Percentiles rank a stretch among this genome's conserved stretches.
phyloP scores from a whole-genome alignment of 1,284 basidiomycete species.

The Cronartium ribicola region DNA sequence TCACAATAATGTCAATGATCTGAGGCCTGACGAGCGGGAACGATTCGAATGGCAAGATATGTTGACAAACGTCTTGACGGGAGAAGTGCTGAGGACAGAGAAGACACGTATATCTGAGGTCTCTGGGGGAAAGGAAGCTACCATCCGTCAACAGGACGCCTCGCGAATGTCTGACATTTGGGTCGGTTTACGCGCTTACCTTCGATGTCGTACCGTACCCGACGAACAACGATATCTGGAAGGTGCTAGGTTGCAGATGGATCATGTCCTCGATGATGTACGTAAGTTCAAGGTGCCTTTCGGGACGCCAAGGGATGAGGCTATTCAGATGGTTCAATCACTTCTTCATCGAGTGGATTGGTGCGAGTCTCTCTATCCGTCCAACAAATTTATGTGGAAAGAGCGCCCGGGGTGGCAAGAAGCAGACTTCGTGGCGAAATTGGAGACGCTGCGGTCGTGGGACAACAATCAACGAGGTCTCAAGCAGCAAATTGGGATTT shows the following conservation, averaged over 20 bases:
- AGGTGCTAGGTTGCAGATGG: constrained; percentile 31
- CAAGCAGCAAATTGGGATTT: constrained; percentile 68
- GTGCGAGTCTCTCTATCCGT: constrained; percentile 81
- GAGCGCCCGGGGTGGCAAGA: constrained; percentile 71
- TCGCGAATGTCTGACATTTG: constrained; percentile 44
- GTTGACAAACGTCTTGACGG: constrained; percentile 82
- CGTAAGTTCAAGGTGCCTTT: constrained; percentile 30
- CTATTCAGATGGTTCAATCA: constrained; percentile 64
- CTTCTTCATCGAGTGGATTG: constrained; percentile 75
- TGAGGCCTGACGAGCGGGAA: constrained; percentile 64
- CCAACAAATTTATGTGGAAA: constrained; percentile 68
- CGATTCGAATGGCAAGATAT: constrained; percentile 90
- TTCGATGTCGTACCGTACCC: constrained; percentile 69
- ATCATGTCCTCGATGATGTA: constrained; percentile 35
- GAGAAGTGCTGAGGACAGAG: constrained; percentile 87
- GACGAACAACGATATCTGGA: constrained; percentile 37
- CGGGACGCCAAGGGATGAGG: constrained; percentile 17
- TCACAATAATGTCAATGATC: neutral
- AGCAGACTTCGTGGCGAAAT: constrained; percentile 66
- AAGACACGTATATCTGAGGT: constrained; percentile 69
- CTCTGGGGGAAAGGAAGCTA: constrained; percentile 48
- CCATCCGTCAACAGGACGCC: constrained; percentile 44
- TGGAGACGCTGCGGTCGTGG: constrained; percentile 85
- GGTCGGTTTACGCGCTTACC: constrained; percentile 35
- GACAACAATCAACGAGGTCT: constrained; percentile 73